These are phyloP conservation scores for Lepraria neglecta DNA, from an alignment of 495 filamentous ascomycete genomes.

Conservation along the genomic window DNA sequence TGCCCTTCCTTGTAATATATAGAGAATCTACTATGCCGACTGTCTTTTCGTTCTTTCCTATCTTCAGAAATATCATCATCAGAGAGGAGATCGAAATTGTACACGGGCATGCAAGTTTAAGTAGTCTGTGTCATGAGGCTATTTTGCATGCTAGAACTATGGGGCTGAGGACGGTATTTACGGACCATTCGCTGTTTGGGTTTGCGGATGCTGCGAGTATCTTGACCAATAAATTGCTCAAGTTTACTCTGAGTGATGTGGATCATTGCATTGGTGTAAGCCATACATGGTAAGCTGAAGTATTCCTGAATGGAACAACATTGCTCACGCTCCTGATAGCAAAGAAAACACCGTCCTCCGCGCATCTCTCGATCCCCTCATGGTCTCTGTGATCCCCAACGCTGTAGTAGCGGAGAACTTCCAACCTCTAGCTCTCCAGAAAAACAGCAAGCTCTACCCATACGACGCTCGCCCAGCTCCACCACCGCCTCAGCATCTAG, in stretches of 20 bases:
- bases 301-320: neutral
- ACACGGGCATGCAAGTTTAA: conserved; percentile 88
- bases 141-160: conserved; percentile 95
- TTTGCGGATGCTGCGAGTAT: conserved; percentile 97
- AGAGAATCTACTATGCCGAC: conserved; percentile 93
- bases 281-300: conserved; percentile 74
- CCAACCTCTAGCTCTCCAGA: conserved; percentile 53
- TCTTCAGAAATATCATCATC: conserved; percentile 91
- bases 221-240: conserved; percentile 90
- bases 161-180: conserved; percentile 92
- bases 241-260: conserved; percentile 92
- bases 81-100: conserved; percentile 94
- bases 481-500: conserved; percentile 50
- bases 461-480: conserved; percentile 36
- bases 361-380: conserved; percentile 87
- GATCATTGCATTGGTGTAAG: conserved; percentile 98
- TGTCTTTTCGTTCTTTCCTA: conserved; percentile 95
- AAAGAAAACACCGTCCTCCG: conserved; percentile 97
- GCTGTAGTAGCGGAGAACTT: conserved; percentile 97
- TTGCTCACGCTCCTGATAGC: conserved; percentile 40
- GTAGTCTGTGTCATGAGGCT: conserved; percentile 87
- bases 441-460: conserved; percentile 25
- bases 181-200: conserved; percentile 95
- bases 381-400: conserved; percentile 97
- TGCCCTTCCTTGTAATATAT: conserved; percentile 92